Conservation (phyloP, 352 stramenopile species). For the Achlya hypogyna region DNA sequence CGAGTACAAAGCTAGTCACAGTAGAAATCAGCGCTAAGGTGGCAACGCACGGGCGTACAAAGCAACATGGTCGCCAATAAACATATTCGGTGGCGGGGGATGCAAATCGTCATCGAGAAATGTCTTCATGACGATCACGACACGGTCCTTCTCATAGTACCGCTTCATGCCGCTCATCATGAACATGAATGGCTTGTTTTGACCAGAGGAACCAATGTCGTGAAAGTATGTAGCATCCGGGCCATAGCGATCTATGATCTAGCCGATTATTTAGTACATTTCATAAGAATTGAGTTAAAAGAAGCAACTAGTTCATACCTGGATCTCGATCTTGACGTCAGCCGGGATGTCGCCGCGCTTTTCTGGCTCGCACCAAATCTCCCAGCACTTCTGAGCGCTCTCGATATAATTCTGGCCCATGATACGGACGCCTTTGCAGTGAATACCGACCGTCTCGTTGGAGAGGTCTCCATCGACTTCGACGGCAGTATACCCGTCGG, state of each 20-base stretch:
- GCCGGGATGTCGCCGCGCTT: not conserved
- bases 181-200: not conserved
- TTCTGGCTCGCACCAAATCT: not conserved
- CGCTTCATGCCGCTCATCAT: conserved; percentile 6
- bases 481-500: not conserved
- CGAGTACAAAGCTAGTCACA: not conserved
- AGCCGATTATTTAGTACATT: not conserved
- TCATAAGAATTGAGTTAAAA: not conserved
- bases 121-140: conserved; percentile 19
- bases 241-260: not conserved
- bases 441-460: not conserved
- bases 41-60: not conserved
- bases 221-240: not conserved
- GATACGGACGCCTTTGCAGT: not conserved
- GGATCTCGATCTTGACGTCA: not conserved
- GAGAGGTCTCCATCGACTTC: not conserved
- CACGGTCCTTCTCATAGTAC: not conserved
- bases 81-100: not conserved
- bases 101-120: conserved; percentile 14
- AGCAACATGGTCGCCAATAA: not conserved
- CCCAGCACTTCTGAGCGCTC: not conserved
- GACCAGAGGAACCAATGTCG: not conserved
- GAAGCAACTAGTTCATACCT: no score
- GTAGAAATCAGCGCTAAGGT: not conserved
- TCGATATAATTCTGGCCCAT: not conserved